Evolutionary conservation across 2,329 filamentous ascomycete species (phyloP), one percentile per base, ranked within the genome.

Genomic region (Metarhizium sp.): DNA sequence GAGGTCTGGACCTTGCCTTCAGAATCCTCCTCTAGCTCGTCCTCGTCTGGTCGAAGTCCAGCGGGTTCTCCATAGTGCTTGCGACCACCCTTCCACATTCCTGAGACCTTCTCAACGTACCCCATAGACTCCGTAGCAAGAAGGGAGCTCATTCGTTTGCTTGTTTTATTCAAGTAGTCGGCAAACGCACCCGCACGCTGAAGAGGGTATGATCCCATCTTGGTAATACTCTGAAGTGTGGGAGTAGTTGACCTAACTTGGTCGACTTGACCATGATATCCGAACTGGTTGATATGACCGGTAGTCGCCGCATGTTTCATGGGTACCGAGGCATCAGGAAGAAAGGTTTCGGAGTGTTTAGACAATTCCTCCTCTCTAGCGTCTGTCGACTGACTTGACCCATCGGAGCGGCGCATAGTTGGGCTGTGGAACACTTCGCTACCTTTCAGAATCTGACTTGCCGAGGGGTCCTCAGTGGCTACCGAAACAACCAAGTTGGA

Each of bases 51-150:
- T 34, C 72, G 74, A 46, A 79, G 71, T 25, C 73, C 78, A 48
- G 73, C 69, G 2, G 77, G 77, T 47, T 82, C 87, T 51, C 87
- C 85, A 64, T 97, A 99, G 70, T 97, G 92, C 64, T 87, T 91
- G 63, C 87, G 86, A 13, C 90, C 90, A 38, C 94, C 94, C 61
- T 91, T 89, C 84, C 94, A 94, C 88, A 97, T 97, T 42, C 91
- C 92, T 0, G 92, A 95, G 0, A 97, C 92, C 69, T 96, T 97
- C 66, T 95, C 92, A 36, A 96, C 87, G 66, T 97, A 97, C 2
- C 90, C 91, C 85, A 96, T 95, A 0, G 92, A 95, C 68, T 96
- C 92, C 0, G 87, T 90, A 6, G 92, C 89, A 49, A 97, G 73
- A 8, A 95, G 73, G 32, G 78, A 89, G 58, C 89, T 90, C 84